Percentiles rank a stretch among this genome's conserved stretches.
These are phyloP conservation scores for Colletotrichum agaves DNA, from an alignment of 2,329 filamentous ascomycete genomes.

Conservation along the genomic window DNA sequence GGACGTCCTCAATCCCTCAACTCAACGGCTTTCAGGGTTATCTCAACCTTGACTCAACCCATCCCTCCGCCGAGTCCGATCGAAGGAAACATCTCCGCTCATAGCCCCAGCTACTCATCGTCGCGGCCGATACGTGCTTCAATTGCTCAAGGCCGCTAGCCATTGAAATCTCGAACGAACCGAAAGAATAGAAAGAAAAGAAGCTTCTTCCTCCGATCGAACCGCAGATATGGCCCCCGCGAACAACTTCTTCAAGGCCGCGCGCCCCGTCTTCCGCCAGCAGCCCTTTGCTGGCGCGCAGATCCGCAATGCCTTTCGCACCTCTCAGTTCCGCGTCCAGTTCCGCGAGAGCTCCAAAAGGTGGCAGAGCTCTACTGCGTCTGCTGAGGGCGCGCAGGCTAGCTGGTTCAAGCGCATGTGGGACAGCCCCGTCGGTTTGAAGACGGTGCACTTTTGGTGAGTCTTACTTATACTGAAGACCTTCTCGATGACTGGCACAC, in stretches of 20 bases:
- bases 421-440: conserved; percentile 83
- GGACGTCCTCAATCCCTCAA: conserved; percentile 36
- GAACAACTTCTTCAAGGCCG: conserved; percentile 62
- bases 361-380: conserved; percentile 75
- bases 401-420: conserved; percentile 82
- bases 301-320: conserved; percentile 65
- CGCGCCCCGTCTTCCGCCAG: conserved; percentile 67
- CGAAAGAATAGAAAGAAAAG: not conserved
- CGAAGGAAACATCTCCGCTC: conserved; percentile 28
- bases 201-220: not conserved
- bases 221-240: conserved; percentile 54
- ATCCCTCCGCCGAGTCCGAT: conserved; percentile 14
- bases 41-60: conserved; percentile 35
- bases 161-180: not conserved
- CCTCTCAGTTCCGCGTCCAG: conserved; percentile 53
- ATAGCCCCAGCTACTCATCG: not conserved
- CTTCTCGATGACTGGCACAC: not conserved
- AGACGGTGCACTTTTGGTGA: conserved; percentile 99
- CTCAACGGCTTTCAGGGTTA: conserved; percentile 8
- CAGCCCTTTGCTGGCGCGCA: conserved; percentile 62
- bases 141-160: not conserved
- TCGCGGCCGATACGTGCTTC: not conserved
- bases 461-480: conserved; percentile 39
- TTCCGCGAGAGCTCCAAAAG: conserved; percentile 61
- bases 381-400: conserved; percentile 54